A percentile compares a stretch with the other conserved stretches of the same genome.
These are phyloP conservation scores for Amanita inopinata DNA, from an alignment of 768 basidiomycete genomes.

Conservation along the genomic window DNA sequence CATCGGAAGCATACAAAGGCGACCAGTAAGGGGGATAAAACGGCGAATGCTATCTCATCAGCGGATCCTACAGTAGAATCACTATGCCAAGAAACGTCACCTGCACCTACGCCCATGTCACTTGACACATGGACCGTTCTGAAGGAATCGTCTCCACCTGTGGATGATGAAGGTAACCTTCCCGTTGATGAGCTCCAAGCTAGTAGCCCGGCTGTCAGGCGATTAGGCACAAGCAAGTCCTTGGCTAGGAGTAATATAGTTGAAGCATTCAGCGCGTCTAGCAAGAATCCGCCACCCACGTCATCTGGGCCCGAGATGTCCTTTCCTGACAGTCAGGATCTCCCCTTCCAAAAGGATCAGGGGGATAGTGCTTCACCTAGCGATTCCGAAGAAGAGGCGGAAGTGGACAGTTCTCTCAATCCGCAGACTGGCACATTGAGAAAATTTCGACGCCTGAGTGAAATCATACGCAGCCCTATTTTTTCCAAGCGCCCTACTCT, in stretches of 20 bases:
- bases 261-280: not conserved
- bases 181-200: not conserved
- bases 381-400: constrained; percentile 4
- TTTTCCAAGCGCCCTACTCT: not conserved
- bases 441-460: constrained; percentile 2
- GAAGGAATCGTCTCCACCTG: constrained; percentile 6
- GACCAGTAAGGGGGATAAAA: not conserved
- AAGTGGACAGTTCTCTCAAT: constrained; percentile 2
- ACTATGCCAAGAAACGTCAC: constrained; percentile 2
- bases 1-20: not conserved
- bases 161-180: constrained; percentile 12
- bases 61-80: not conserved
- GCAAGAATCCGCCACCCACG: not conserved
- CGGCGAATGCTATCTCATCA: not conserved
- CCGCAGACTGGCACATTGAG: not conserved
- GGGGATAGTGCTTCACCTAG: not conserved
- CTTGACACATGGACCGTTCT: constrained; percentile 7
- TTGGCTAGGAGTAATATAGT: not conserved
- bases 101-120: not conserved
- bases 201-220: not conserved
- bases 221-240: not conserved
- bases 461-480: not conserved
- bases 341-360: not conserved
- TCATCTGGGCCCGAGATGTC: not conserved
- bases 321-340: not conserved